phyloP scores from a whole-genome alignment of 805 yeast genomes.

The Cyberlindnera xylosilytica region DNA sequence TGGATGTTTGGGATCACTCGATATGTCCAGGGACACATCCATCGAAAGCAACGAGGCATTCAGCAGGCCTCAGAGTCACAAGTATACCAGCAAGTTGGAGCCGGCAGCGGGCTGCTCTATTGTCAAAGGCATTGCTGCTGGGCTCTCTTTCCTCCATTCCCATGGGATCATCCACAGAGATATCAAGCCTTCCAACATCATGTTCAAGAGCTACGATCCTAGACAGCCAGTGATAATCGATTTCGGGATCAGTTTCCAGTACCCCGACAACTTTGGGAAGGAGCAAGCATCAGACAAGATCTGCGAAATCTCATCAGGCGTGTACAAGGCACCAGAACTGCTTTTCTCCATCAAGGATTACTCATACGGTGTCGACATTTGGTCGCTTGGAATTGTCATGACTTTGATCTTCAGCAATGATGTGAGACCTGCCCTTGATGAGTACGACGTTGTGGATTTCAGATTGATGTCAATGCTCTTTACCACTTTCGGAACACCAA shows the following conservation, averaged over 20 bases:
- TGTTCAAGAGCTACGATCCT: constrained; percentile 39
- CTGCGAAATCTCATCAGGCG: constrained; percentile 61
- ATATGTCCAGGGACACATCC: background rate
- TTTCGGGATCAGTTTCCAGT: constrained; percentile 37
- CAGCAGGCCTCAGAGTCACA: background rate
- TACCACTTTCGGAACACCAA: constrained; percentile 61
- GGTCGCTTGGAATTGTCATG: constrained; percentile 67
- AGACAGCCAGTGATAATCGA: constrained; percentile 36
- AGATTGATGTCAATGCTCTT: constrained; percentile 54
- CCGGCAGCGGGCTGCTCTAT: constrained; percentile 26
- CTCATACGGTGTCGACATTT: constrained; percentile 56
- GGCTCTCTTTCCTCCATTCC: constrained; percentile 62
- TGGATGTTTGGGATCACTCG: background rate
- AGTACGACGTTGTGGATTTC: constrained; percentile 50
- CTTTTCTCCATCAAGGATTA: constrained; percentile 59
- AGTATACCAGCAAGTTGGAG: constrained; percentile 17
- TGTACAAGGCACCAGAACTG: constrained; percentile 73
- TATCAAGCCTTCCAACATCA: constrained; percentile 78
- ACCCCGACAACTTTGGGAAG: constrained; percentile 58
- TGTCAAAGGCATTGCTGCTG: constrained; percentile 38
- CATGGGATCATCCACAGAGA: constrained; percentile 88
- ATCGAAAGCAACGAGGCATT: background rate
- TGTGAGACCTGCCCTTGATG: constrained; percentile 36
- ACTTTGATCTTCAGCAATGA: constrained; percentile 46
- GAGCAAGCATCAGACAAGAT: constrained; percentile 41